A percentile compares a stretch with the other conserved stretches of the same genome.
phyloP scores from a whole-genome alignment of 2,329 filamentous ascomycete species.

The Colletotrichum truncatum region DNA sequence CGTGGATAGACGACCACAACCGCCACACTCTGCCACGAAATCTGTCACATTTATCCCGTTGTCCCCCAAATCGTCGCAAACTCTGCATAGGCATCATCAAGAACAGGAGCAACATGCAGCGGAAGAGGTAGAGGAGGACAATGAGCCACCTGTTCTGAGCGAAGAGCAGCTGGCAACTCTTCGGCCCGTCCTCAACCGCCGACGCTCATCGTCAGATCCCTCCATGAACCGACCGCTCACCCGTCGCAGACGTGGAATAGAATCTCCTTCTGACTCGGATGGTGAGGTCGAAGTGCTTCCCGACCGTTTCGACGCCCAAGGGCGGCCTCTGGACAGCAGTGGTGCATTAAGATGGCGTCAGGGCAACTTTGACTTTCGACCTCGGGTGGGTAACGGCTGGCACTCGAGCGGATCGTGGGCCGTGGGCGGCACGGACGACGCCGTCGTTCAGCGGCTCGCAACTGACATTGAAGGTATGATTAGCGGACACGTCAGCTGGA shows the following conservation, averaged over 20 bases:
- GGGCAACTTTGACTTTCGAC: slow-evolving; percentile 53
- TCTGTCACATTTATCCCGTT: slow-evolving; percentile 58
- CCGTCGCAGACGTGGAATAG: slow-evolving; percentile 32
- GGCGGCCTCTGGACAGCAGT: slow-evolving; percentile 47
- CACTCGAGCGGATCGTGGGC: slow-evolving; percentile 54
- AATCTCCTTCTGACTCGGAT: slow-evolving; percentile 39
- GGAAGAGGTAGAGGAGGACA: slow-evolving; percentile 25
- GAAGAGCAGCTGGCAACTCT: slow-evolving; percentile 29
- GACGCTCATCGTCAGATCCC: slow-evolving; percentile 44
- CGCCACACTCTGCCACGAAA: slow-evolving; percentile 41
- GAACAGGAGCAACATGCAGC: slow-evolving; percentile 41
- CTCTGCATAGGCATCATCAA: slow-evolving; percentile 51
- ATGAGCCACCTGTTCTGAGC: slow-evolving; percentile 21
- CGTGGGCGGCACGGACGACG: slow-evolving; percentile 52
- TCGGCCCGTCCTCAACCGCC: slow-evolving; percentile 32
- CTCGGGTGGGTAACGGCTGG: slow-evolving; percentile 42
- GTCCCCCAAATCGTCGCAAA: slow-evolving; percentile 58
- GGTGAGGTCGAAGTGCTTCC: slow-evolving; percentile 55
- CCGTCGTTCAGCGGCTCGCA: slow-evolving; percentile 50
- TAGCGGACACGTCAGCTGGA: slow-evolving; percentile 42
- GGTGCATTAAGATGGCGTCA: slow-evolving; percentile 40
- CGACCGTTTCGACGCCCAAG: slow-evolving; percentile 56
- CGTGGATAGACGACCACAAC: slow-evolving; percentile 13
- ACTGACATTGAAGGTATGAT: slow-evolving; percentile 44
- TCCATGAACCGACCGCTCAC: slow-evolving; percentile 37